These are phyloP conservation scores for Fraxinus sp. DNA, from an alignment of 305 asterid genomes.

Conservation along the genomic window DNA sequence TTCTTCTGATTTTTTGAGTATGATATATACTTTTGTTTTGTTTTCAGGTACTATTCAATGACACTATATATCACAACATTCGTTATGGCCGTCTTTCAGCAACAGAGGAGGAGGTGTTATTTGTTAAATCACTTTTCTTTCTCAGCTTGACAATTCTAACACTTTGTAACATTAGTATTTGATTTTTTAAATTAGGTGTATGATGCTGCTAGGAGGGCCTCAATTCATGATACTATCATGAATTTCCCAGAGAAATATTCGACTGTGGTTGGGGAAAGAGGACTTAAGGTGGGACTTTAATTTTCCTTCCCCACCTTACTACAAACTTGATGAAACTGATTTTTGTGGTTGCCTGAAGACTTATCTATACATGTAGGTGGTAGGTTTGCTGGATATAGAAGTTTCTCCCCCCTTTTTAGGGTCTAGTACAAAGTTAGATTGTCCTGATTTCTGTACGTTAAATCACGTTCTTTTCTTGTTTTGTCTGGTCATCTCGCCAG, in stretches of 20 bases:
- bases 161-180: not conserved
- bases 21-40: constrained; percentile 18
- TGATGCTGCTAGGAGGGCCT: constrained; percentile 88
- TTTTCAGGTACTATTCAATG: constrained; percentile 88
- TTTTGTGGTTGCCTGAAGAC: not conserved
- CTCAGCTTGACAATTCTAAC: not conserved
- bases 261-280: constrained; percentile 97
- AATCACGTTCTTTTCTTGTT: not conserved
- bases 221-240: constrained; percentile 94
- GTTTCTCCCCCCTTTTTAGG: constrained; percentile 4
- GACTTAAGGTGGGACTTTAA: constrained; percentile 67
- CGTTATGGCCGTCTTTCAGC: constrained; percentile 90
- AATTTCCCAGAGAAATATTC: constrained; percentile 78
- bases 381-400: not conserved
- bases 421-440: not conserved
- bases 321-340: not conserved
- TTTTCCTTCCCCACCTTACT: not conserved
- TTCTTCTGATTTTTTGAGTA: not conserved
- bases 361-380: not conserved
- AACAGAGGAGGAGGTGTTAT: constrained; percentile 86
- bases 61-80: constrained; percentile 91
- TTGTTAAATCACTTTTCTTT: constrained; percentile 18
- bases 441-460: constrained; percentile 4
- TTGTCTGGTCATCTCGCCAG: constrained; percentile 1
- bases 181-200: constrained; percentile 56